Conservation (phyloP, 257 asterid species). For the Gynochthodes officinalis region DNA sequence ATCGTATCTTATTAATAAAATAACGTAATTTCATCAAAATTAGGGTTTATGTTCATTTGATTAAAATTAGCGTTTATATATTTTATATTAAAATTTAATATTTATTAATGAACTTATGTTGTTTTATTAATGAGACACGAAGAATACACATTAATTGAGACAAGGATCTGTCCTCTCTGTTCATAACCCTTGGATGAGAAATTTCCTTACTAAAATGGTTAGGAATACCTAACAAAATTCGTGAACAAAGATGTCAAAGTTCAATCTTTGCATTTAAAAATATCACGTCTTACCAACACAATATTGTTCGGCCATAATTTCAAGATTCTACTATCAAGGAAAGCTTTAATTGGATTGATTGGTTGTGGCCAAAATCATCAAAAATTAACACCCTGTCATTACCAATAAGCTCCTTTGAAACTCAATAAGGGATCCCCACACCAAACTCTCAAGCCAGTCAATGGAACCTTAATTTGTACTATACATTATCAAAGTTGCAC, state of each 20-base stretch:
- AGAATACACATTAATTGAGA: no score
- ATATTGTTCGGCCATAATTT: conserved; percentile 15
- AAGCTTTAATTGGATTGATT: conserved; percentile 8
- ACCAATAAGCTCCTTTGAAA: conserved; percentile 9
- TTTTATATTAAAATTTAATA: no score
- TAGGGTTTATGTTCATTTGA: no score
- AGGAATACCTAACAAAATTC: conserved; percentile 15
- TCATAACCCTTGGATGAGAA: neutral
- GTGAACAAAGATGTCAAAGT: neutral
- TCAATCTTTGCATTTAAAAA: neutral
- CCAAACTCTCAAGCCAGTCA: conserved; percentile 34
- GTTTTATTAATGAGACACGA: no score
- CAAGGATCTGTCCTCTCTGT: no score
- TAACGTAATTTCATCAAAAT: no score
- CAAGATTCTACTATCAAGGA: neutral
- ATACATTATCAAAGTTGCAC: conserved; percentile 38
- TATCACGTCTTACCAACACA: conserved; percentile 3
- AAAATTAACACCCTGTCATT: conserved; percentile 24
- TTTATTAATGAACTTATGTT: no score
- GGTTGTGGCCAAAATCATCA: conserved; percentile 19
- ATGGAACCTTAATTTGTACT: conserved; percentile 32
- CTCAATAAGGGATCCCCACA: no score
- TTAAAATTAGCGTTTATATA: no score
- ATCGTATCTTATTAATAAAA: no score
- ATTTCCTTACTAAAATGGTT: neutral